Percentiles rank a stretch among this genome's conserved stretches.
phyloP scores from a whole-genome alignment of 176 grass and related monocot species.

The Carex pumila region DNA sequence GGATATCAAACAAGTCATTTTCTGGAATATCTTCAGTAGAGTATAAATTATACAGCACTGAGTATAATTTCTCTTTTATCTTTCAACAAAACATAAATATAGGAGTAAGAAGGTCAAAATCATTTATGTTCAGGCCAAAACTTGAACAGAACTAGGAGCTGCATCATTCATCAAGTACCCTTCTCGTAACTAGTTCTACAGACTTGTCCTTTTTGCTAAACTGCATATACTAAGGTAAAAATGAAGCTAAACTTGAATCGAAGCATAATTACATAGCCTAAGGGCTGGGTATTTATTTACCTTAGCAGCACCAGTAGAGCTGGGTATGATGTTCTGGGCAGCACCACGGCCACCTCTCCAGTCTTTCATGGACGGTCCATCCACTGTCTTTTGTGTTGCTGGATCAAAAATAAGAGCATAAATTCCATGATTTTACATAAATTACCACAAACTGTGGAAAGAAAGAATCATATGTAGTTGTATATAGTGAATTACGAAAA shows the following conservation, averaged over 20 bases:
- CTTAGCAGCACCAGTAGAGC: slow-evolving; percentile 99
- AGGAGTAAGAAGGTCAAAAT: not conserved
- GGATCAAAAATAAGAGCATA: not conserved
- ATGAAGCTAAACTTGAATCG: not conserved
- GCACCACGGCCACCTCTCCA: slow-evolving; percentile 98
- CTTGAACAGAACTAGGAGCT: not conserved
- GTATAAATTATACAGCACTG: not conserved
- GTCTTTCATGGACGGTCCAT: slow-evolving; percentile 92
- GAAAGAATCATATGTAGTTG: not conserved
- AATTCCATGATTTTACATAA: not conserved
- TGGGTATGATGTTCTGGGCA: slow-evolving; percentile 97
- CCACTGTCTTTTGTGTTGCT: slow-evolving; percentile 99
- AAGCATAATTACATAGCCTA: not conserved
- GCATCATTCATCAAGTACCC: not conserved
- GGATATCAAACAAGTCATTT: not conserved
- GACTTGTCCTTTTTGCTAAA: not conserved
- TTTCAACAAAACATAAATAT: not conserved
- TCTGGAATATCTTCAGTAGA: not conserved
- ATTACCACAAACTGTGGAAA: not conserved
- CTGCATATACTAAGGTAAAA: not conserved
- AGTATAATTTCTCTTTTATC: not conserved
- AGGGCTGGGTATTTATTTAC: slow-evolving; percentile 22
- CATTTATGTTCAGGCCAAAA: not conserved
- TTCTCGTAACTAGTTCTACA: not conserved
- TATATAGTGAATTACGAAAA: not conserved